Conservation (phyloP, 495 filamentous ascomycete species). For the Tuber magnatum region DNA sequence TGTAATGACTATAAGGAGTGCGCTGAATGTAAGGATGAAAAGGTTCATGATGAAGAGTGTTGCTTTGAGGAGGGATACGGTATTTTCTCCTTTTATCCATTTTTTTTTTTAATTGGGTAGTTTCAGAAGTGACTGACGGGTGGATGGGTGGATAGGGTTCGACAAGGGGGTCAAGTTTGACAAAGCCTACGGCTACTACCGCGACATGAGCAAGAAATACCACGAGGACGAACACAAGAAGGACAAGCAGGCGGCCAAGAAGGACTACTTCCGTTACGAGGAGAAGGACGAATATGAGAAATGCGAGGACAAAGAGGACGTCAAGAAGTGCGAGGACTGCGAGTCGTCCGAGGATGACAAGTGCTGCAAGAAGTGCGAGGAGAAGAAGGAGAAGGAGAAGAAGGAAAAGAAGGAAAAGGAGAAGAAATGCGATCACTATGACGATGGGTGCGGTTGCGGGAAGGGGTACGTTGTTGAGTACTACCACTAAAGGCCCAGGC, state of each 20-base stretch:
- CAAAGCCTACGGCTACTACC: not conserved
- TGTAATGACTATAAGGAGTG: not conserved
- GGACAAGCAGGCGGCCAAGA: not conserved
- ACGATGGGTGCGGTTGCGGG: not conserved
- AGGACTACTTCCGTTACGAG: not conserved
- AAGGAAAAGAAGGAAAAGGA: not conserved
- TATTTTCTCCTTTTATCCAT: not conserved
- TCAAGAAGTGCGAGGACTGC: not conserved
- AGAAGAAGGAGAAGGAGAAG: not conserved
- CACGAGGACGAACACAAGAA: not conserved
- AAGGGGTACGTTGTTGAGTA: not conserved
- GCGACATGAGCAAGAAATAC: not conserved
- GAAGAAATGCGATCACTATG: not conserved
- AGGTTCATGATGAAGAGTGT: not conserved
- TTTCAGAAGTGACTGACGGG: not conserved
- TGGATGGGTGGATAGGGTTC: not conserved
- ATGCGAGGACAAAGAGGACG: not conserved
- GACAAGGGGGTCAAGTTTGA: not conserved
- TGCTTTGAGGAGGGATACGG: not conserved
- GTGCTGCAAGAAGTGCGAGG: not conserved
- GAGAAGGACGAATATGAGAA: not conserved
- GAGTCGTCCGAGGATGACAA: not conserved
- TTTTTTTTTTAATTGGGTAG: not conserved
- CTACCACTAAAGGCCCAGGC: not conserved
- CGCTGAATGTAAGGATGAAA: not conserved